phyloP scores from a whole-genome alignment of 345 rosid genomes.

The Triadica sebifera region DNA sequence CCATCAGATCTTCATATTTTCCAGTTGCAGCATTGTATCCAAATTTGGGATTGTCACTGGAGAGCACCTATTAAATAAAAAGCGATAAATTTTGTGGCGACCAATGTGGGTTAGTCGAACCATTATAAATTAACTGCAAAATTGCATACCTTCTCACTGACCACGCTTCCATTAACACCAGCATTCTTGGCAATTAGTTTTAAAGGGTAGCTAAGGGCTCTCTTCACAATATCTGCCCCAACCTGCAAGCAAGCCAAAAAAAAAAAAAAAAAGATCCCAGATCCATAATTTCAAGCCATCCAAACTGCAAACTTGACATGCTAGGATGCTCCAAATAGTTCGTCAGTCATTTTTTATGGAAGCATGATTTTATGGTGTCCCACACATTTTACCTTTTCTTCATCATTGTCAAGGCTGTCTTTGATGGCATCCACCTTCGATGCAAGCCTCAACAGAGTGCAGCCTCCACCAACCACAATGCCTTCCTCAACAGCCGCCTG shows the following conservation, averaged over 20 bases:
- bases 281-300: too few relatives aligned
- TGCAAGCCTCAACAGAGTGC: constrained; percentile 45
- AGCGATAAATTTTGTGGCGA: background rate
- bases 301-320: background rate
- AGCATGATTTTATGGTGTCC: background rate
- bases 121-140: background rate
- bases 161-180: constrained; percentile 92
- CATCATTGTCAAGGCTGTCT: constrained; percentile 71
- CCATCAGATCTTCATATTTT: constrained; percentile 89
- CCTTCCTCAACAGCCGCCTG: constrained; percentile 66
- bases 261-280: background rate
- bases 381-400: constrained; percentile 70
- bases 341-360: background rate
- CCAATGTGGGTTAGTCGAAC: background rate
- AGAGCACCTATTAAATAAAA: constrained; percentile 55
- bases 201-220: constrained; percentile 86
- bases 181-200: constrained; percentile 95
- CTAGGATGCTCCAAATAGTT: background rate
- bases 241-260: constrained; percentile 49
- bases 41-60: constrained; percentile 55
- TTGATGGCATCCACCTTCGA: constrained; percentile 43
- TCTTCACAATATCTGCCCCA: constrained; percentile 90
- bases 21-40: constrained; percentile 98
- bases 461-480: constrained; percentile 45
- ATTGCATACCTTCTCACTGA: constrained; percentile 65